Base-by-base conservation (phyloP, 495 filamentous ascomycete genomes). In the Aspergillus wentii region DNA sequence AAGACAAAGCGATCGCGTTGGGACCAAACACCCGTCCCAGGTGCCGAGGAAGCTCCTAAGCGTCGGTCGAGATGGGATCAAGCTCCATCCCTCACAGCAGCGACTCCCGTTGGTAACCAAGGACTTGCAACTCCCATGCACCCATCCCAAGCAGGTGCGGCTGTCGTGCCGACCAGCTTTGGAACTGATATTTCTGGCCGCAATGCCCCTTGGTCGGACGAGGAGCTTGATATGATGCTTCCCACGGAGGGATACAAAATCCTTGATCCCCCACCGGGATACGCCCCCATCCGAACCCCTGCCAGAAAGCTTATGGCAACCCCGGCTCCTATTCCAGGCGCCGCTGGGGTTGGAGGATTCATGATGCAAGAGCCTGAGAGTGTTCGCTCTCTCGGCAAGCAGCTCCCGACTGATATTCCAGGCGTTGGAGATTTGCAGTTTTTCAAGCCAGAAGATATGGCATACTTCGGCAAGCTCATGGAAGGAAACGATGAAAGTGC, bases 401-500 rank as follows among this genome's bases (percentile, higher is more conserved):
- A 90, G 52, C 79, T 97, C 43, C 94, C 94, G 8, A 95, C 89
- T 4, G 92, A 96, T 59, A 96, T 99, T 40, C 90, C 94, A 14
- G 94, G 94, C 18, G 90, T 99, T 29, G 94, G 94, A 36, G 94
- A 99, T 56, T 69, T 99, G 27, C 90, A 95, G 45, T 99, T 97
- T 62, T 97, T 97, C 76, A 99, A 99, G 65, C 79, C 88, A 8
- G 92, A 96, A 64, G 94, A 99, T 69, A 97, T 96, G 94, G 80
- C 85, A 19, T 99, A 99, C 66, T 99, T 99, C 51, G 91, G 92
- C 37, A 99, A 97, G 71, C 74, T 99, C 15, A 88, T 94, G 30
- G 94, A 97, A 56, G 88, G 85, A 11, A 80, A 81, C n/a, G 88
- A 99, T 53, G 94, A 99, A 57, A 89, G 88, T 47, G 72, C 79